phyloP scores from a whole-genome alignment of 139 green algal species.

The Ettlia oleoabundans region DNA sequence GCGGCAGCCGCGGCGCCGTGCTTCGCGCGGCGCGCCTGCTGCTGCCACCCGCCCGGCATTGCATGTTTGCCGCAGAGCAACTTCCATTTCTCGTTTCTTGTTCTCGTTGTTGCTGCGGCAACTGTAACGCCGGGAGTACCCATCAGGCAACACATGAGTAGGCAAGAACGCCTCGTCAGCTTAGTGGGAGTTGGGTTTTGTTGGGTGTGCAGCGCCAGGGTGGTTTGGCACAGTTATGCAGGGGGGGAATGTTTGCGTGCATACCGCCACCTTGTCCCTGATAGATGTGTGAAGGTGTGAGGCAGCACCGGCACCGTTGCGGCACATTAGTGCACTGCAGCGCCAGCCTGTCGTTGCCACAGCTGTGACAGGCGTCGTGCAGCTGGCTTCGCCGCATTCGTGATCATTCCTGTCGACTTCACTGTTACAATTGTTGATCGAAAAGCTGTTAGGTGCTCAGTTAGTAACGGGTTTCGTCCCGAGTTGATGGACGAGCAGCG shows the following conservation, averaged over 20 bases:
- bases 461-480: not conserved
- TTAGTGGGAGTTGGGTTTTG: not conserved
- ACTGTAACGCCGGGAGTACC: not conserved
- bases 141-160: too few relatives aligned
- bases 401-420: too few relatives aligned
- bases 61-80: not conserved
- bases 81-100: not conserved
- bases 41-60: not conserved
- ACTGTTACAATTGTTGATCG: too few relatives aligned
- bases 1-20: not conserved
- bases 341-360: too few relatives aligned
- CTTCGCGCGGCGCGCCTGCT: not conserved
- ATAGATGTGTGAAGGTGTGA: too few relatives aligned
- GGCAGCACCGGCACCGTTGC: too few relatives aligned
- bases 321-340: too few relatives aligned
- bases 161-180: too few relatives aligned
- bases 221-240: not conserved
- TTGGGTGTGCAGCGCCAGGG: not conserved
- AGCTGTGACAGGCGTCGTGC: too few relatives aligned
- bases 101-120: not conserved
- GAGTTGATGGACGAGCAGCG: not conserved
- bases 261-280: too few relatives aligned
- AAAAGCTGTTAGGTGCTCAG: not conserved
- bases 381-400: too few relatives aligned
- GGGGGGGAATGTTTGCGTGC: too few relatives aligned